Percentiles rank a stretch among this genome's conserved stretches.
phyloP scores from a whole-genome alignment of 495 filamentous ascomycete genomes.

The Penicillium malachiteum region DNA sequence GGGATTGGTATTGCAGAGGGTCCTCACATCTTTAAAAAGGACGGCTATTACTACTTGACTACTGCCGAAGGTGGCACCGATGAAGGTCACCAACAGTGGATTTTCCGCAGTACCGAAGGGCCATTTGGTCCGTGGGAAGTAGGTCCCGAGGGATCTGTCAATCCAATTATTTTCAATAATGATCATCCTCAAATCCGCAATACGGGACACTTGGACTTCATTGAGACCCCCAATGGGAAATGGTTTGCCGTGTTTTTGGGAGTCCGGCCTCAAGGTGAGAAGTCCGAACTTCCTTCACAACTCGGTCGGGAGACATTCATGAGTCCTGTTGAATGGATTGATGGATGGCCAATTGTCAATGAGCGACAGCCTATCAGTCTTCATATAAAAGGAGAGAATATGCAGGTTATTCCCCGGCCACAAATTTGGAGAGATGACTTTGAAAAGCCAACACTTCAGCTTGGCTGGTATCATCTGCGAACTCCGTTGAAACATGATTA shows the following conservation, averaged over 20 bases:
- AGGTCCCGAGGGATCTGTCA: background rate
- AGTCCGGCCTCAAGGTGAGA: conserved; percentile 1
- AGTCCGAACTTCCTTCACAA: background rate
- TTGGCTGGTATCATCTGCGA: conserved; percentile 4
- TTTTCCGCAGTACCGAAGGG: background rate
- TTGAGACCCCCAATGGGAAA: conserved; percentile 1
- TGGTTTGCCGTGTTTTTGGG: conserved; percentile 7
- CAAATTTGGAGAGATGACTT: conserved; percentile 6
- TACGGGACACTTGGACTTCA: conserved; percentile 3
- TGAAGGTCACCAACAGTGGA: conserved; percentile 1
- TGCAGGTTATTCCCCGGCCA: background rate
- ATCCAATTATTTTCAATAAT: conserved; percentile 5
- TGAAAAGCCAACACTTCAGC: background rate
- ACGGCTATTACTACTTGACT: conserved; percentile 57
- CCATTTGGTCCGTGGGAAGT: conserved; percentile 1
- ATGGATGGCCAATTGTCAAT: conserved; percentile 12
- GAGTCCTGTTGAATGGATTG: conserved; percentile 2
- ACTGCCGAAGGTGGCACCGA: conserved; percentile 65
- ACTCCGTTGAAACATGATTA: conserved; percentile 6
- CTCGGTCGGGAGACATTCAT: conserved; percentile 9
- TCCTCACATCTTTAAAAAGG: conserved; percentile 58
- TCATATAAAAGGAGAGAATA: conserved; percentile 2
- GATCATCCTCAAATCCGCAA: conserved; percentile 1
- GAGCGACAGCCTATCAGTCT: conserved; percentile 1
- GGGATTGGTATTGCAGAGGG: conserved; percentile 53